A percentile compares a stretch with the other conserved stretches of the same genome.
These are phyloP conservation scores for Tylopilus microsporus DNA, from an alignment of 1,284 basidiomycete genomes.

Conservation along the genomic window DNA sequence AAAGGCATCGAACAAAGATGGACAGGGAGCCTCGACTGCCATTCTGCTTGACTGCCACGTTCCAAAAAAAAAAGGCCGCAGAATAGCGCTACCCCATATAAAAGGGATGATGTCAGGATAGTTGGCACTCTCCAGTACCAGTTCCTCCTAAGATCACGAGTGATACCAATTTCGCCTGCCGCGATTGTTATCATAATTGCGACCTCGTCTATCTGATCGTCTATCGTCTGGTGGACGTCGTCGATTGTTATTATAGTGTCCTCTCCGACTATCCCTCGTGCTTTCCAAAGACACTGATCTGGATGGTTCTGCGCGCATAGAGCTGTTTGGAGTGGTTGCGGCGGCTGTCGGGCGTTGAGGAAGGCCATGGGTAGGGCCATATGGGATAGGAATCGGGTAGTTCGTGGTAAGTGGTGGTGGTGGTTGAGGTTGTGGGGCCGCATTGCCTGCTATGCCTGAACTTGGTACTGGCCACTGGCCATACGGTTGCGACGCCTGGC, in stretches of 20 bases:
- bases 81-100: too few species aligned
- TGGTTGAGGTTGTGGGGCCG: neutral
- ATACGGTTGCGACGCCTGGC: neutral
- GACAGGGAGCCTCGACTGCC: neutral
- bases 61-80: neutral
- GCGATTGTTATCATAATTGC: slow-evolving; percentile 6
- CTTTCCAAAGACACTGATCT: slow-evolving; percentile 21
- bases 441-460: slow-evolving; percentile 7
- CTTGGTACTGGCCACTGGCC: slow-evolving; percentile 2
- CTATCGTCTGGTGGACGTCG: slow-evolving; percentile 16
- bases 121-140: neutral
- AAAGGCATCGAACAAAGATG: neutral
- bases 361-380: slow-evolving; percentile 17
- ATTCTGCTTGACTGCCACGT: neutral
- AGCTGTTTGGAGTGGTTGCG: slow-evolving; percentile 4
- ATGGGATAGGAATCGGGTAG: neutral
- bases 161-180: slow-evolving; percentile 11
- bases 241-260: slow-evolving; percentile 14
- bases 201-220: slow-evolving; percentile 4
- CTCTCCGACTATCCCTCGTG: slow-evolving; percentile 19
- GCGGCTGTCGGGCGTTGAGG: slow-evolving; percentile 16
- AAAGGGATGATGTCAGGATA: too few species aligned
- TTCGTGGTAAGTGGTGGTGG: neutral
- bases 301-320: slow-evolving; percentile 21
- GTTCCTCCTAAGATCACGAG: slow-evolving; percentile 2